These are phyloP conservation scores for Solanum stenotomum DNA, from an alignment of 257 asterid genomes.

Conservation along the genomic window DNA sequence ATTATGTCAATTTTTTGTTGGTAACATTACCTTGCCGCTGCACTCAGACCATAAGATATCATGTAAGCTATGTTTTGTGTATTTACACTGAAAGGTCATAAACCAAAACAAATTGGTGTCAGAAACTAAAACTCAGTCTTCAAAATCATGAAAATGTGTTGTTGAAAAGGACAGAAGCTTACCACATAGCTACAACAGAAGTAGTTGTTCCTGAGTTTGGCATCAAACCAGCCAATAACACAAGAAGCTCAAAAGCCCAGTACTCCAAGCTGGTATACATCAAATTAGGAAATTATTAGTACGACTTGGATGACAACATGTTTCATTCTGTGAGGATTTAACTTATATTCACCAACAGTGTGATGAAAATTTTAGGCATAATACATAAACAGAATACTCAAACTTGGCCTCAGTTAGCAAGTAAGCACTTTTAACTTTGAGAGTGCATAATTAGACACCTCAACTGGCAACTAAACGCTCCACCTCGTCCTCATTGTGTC, in stretches of 20 bases:
- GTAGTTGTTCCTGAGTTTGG: slow-evolving; percentile 64
- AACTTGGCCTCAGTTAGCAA: neutral
- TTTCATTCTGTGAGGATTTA: neutral
- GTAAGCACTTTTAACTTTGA: neutral
- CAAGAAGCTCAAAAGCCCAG: slow-evolving; percentile 91
- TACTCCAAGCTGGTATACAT: slow-evolving; percentile 51
- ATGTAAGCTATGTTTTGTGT: slow-evolving; percentile 38
- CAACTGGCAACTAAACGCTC: neutral
- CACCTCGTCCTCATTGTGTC: neutral
- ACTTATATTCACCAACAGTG: neutral
- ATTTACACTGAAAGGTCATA: slow-evolving; percentile 19
- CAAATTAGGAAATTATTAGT: neutral
- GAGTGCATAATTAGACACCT: neutral
- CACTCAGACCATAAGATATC: slow-evolving; percentile 72
- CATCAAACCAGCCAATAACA: slow-evolving; percentile 79
- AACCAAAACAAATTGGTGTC: neutral
- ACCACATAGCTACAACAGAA: slow-evolving; percentile 85
- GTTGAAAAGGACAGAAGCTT: neutral
- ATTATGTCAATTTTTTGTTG: neutral
- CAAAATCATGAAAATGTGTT: neutral
- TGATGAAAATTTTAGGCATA: neutral
- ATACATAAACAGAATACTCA: neutral
- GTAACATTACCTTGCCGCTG: slow-evolving; percentile 65
- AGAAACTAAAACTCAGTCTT: neutral
- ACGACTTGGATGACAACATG: neutral